Evolutionary conservation across 2,329 filamentous ascomycete genomes (phyloP).

Genomic region (Helicocarpus griseus): DNA sequence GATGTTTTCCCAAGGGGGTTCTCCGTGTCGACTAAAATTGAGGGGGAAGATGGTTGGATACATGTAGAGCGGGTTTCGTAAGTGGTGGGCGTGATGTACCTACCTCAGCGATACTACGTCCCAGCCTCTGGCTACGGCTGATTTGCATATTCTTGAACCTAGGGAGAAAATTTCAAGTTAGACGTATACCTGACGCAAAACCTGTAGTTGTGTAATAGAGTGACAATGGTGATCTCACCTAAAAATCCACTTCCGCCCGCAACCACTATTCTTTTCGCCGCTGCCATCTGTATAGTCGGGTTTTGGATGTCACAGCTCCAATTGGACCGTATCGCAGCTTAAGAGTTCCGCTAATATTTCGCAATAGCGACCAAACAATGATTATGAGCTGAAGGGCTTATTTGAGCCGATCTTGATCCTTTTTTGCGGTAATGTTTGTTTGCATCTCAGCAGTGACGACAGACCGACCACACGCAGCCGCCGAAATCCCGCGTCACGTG

Average conservation of each 20-base stretch:
- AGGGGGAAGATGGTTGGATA: background rate
- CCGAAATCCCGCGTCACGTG: conserved; percentile 3
- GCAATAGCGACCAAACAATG: background rate
- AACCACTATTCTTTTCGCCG: conserved; percentile 72
- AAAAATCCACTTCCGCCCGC: conserved; percentile 92
- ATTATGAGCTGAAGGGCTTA: background rate
- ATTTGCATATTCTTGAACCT: conserved; percentile 79
- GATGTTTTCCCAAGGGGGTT: conserved; percentile 73
- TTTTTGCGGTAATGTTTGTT: background rate
- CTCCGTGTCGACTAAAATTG: conserved; percentile 66
- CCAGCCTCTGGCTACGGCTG: conserved; percentile 77
- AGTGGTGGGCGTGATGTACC: conserved; percentile 3
- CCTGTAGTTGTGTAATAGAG: background rate
- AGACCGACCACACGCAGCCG: no score
- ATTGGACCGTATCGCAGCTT: background rate
- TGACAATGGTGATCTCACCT: conserved; percentile 35
- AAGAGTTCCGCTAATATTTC: background rate
- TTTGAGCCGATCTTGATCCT: no score
- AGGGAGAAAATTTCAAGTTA: conserved; percentile 5
- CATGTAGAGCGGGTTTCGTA: background rate
- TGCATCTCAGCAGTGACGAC: no score
- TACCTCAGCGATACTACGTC: conserved; percentile 88
- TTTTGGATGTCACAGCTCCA: background rate
- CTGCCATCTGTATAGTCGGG: conserved; percentile 22
- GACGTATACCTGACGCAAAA: background rate